Percentiles rank a stretch among this genome's conserved stretches.
phyloP scores from a whole-genome alignment of 2,329 filamentous ascomycete genomes.

The Alternaria brassicae region DNA sequence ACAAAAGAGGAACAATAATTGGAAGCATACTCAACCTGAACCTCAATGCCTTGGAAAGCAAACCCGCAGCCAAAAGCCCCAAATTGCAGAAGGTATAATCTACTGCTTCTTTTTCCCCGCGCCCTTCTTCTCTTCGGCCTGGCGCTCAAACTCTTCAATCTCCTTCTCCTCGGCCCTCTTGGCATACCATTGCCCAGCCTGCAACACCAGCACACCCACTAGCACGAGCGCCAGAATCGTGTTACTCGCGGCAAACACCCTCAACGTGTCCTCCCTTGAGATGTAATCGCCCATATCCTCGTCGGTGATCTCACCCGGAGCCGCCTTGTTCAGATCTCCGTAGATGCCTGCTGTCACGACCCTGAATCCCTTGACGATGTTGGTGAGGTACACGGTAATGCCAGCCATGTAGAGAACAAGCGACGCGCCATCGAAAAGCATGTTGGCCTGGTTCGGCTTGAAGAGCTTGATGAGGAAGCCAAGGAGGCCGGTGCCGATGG shows the following conservation, averaged over 20 bases:
- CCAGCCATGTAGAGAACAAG: slow-evolving; percentile 81
- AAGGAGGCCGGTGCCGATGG: slow-evolving; percentile 83
- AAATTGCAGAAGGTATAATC: background rate
- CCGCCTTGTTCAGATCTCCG: slow-evolving; percentile 53
- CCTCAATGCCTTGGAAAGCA: background rate
- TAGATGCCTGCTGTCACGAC: slow-evolving; percentile 79
- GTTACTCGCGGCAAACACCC: slow-evolving; percentile 91
- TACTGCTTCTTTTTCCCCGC: slow-evolving; percentile 48
- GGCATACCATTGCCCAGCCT: slow-evolving; percentile 98
- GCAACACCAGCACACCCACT: slow-evolving; percentile 87
- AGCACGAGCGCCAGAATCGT: slow-evolving; percentile 93
- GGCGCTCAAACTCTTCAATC: slow-evolving; percentile 67
- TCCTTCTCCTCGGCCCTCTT: slow-evolving; percentile 91
- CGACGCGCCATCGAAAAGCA: slow-evolving; percentile 85
- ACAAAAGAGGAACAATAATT: background rate
- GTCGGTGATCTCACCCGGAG: slow-evolving; percentile 38
- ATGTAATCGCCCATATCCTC: slow-evolving; percentile 68
- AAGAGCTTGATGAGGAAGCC: slow-evolving; percentile 96
- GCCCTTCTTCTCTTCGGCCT: slow-evolving; percentile 43
- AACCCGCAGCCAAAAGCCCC: background rate
- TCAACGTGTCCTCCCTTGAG: slow-evolving; percentile 84
- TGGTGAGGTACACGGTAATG: slow-evolving; percentile 90
- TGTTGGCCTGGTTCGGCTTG: slow-evolving; percentile 89
- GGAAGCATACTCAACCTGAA: background rate
- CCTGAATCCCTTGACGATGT: slow-evolving; percentile 93